phyloP scores from a whole-genome alignment of 768 basidiomycete genomes.

The Heimioporus sp. region DNA sequence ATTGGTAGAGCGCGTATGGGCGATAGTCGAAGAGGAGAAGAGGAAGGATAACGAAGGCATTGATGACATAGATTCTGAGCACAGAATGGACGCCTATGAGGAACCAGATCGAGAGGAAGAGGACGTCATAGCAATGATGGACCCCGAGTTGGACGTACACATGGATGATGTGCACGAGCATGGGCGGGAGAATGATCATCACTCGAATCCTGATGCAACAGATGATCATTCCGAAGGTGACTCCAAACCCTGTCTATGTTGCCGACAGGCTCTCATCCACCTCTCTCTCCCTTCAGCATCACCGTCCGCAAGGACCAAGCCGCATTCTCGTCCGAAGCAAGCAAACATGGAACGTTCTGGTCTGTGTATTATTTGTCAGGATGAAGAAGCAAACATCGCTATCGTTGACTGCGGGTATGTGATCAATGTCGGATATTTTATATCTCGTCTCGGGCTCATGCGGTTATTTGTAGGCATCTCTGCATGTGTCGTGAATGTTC shows the following conservation, averaged over 20 bases:
- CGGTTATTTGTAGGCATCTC: constrained; percentile 54
- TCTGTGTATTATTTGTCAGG: constrained; percentile 89
- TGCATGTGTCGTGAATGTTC: constrained; percentile 78
- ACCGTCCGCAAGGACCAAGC: constrained; percentile 37
- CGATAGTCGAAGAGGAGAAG: constrained; percentile 64
- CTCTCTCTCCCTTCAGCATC: constrained; percentile 27
- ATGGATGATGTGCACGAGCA: constrained; percentile 2
- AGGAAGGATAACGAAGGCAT: constrained; percentile 45
- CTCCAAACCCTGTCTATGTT: background rate
- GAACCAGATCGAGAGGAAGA: constrained; percentile 20
- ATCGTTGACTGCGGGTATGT: constrained; percentile 92
- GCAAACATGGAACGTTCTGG: constrained; percentile 59
- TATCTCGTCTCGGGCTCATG: background rate
- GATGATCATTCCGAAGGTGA: background rate
- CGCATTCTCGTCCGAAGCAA: constrained; percentile 23
- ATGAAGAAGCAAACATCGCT: constrained; percentile 91
- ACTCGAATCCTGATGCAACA: background rate
- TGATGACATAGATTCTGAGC: constrained; percentile 16
- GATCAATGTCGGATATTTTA: background rate
- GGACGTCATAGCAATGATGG: constrained; percentile 11
- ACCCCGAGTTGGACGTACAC: constrained; percentile 14
- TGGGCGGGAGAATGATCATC: background rate
- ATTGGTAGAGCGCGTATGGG: constrained; percentile 67
- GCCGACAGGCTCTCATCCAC: background rate
- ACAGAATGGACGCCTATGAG: constrained; percentile 28